Conservation (phyloP, 805 yeast species). For the Tetrapisispora namnaoensis region DNA sequence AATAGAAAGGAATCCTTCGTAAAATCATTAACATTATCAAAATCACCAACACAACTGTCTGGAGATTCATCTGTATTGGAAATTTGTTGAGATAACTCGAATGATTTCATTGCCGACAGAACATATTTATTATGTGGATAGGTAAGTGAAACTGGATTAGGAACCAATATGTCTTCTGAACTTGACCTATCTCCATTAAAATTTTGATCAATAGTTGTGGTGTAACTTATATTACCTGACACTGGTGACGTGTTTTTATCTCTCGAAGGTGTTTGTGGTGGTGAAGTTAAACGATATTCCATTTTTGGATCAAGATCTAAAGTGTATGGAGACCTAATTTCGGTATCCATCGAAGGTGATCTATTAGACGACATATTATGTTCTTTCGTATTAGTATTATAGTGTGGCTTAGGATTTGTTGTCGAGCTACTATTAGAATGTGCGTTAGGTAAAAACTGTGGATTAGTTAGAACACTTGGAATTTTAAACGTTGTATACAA, state of each 20-base stretch:
- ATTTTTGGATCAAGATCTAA: background rate
- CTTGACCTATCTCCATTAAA: background rate
- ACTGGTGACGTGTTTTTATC: background rate
- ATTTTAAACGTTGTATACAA: constrained; percentile 19
- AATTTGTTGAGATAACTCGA: constrained; percentile 1
- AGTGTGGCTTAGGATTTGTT: background rate
- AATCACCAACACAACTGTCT: background rate
- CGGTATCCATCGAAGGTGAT: background rate
- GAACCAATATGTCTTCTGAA: background rate
- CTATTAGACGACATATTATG: background rate
- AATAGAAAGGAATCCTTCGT: background rate
- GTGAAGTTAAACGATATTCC: background rate
- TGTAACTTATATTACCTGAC: background rate
- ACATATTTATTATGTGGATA: background rate
- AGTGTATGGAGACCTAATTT: background rate
- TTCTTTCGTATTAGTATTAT: background rate
- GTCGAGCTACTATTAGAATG: background rate
- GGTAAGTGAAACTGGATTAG: constrained; percentile 1
- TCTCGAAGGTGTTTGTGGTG: background rate
- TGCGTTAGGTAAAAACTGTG: background rate
- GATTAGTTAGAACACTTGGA: constrained; percentile 9
- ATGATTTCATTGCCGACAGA: background rate
- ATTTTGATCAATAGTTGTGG: background rate
- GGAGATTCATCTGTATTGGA: background rate
- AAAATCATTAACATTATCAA: background rate